Evolutionary conservation across 2,329 filamentous ascomycete species (phyloP).

Genomic region (Scedosporium boydii): DNA sequence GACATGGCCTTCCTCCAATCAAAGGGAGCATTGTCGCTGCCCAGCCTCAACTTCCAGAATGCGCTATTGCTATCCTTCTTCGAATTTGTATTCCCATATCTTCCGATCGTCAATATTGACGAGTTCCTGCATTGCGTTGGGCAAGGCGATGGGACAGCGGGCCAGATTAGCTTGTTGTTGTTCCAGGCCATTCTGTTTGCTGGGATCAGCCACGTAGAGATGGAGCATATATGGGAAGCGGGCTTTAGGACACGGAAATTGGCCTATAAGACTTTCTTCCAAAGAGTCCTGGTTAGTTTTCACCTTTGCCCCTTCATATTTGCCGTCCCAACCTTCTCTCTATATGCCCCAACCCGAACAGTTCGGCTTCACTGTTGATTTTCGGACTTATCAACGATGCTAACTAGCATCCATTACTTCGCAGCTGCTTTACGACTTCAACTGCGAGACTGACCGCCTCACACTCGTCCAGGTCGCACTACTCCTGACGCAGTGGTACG

Average conservation of each 20-base stretch:
- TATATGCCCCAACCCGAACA: too few species aligned
- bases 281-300: slow-evolving; percentile 66
- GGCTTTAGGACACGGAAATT: slow-evolving; percentile 72
- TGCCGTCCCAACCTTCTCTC: too few species aligned
- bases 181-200: slow-evolving; percentile 96
- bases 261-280: slow-evolving; percentile 81
- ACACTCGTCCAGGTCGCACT: slow-evolving; percentile 80
- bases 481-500: slow-evolving; percentile 96
- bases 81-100: slow-evolving; percentile 87
- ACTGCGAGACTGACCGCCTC: slow-evolving; percentile 86
- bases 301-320: neutral
- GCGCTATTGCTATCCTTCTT: slow-evolving; percentile 78
- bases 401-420: neutral
- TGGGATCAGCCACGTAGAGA: slow-evolving; percentile 78
- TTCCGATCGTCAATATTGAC: slow-evolving; percentile 72
- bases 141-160: slow-evolving; percentile 56
- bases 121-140: slow-evolving; percentile 52
- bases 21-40: slow-evolving; percentile 78
- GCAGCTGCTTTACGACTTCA: slow-evolving; percentile 83
- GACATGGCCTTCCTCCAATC: slow-evolving; percentile 74
- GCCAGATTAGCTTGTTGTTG: slow-evolving; percentile 71
- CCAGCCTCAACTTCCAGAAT: slow-evolving; percentile 60
- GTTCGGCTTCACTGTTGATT: too few species aligned
- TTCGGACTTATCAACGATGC: too few species aligned
- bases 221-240: slow-evolving; percentile 62